phyloP scores from a whole-genome alignment of 1,284 basidiomycete species.

The Gomphus sp. region DNA sequence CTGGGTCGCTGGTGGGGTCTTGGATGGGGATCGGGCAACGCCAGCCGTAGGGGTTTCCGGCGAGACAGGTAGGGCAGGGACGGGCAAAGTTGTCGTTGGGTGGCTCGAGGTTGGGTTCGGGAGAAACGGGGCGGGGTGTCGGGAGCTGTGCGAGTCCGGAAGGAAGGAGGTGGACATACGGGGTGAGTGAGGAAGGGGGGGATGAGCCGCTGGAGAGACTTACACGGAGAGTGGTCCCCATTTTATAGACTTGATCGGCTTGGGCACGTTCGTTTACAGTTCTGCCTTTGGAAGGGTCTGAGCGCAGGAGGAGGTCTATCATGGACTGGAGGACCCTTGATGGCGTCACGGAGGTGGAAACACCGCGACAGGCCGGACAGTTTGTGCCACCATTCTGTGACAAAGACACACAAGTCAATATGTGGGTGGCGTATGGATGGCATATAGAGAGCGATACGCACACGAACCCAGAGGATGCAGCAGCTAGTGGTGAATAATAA shows the following conservation, averaged over 20 bases:
- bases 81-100: slow-evolving; percentile 48
- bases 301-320: slow-evolving; percentile 56
- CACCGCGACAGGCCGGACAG: slow-evolving; percentile 65
- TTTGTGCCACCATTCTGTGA: slow-evolving; percentile 68
- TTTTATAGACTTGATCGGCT: slow-evolving; percentile 65
- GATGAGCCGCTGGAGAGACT: slow-evolving; percentile 18
- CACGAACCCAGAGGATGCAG: slow-evolving; percentile 66
- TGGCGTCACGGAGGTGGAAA: slow-evolving; percentile 54
- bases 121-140: slow-evolving; percentile 59
- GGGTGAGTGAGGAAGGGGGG: neutral
- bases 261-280: slow-evolving; percentile 58
- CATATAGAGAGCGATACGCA: slow-evolving; percentile 32
- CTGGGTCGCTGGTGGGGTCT: slow-evolving; percentile 54
- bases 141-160: slow-evolving; percentile 43
- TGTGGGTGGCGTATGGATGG: neutral
- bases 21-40: slow-evolving; percentile 62
- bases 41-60: slow-evolving; percentile 62
- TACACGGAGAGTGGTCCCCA: slow-evolving; percentile 59
- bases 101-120: slow-evolving; percentile 58
- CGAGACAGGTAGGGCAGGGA: slow-evolving; percentile 64
- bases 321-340: slow-evolving; percentile 62
- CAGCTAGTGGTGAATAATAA: slow-evolving; percentile 37
- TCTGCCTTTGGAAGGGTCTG: slow-evolving; percentile 54
- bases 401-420: neutral
- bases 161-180: neutral